These are phyloP conservation scores for Sclerotinia nivalis DNA, from an alignment of 2,329 filamentous ascomycete genomes.

Conservation along the genomic window DNA sequence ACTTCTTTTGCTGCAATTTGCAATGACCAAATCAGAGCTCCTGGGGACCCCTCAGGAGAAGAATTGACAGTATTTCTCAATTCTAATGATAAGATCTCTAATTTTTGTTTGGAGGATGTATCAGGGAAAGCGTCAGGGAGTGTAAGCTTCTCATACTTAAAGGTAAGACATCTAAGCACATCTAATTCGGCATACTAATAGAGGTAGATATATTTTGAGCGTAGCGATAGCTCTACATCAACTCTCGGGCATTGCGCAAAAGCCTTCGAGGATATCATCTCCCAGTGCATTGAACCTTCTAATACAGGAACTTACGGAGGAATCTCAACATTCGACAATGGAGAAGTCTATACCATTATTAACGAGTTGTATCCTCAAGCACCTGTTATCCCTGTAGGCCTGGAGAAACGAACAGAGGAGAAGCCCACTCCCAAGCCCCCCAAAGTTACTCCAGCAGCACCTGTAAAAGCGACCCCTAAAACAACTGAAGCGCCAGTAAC, in stretches of 20 bases:
- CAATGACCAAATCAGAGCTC: neutral
- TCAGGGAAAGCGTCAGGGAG: neutral
- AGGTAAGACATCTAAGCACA: neutral
- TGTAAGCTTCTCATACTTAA: neutral
- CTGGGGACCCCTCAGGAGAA: neutral
- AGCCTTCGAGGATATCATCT: neutral
- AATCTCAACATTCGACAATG: neutral
- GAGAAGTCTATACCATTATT: neutral
- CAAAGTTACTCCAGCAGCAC: neutral
- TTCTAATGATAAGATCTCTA: neutral
- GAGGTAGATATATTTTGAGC: neutral
- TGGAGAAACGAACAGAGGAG: neutral
- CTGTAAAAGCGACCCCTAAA: neutral
- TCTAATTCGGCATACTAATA: neutral
- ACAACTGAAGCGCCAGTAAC: neutral
- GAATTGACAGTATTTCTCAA: neutral
- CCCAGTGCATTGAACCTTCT: neutral
- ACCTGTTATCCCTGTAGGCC: neutral
- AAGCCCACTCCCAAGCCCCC: neutral
- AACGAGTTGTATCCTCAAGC: neutral
- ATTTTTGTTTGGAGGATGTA: neutral
- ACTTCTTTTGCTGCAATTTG: neutral
- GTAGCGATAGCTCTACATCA: neutral
- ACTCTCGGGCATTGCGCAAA: neutral
- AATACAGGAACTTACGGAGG: neutral